Conservation (phyloP, 2,329 filamentous ascomycete genomes). For the Verticillium albo-atrum region DNA sequence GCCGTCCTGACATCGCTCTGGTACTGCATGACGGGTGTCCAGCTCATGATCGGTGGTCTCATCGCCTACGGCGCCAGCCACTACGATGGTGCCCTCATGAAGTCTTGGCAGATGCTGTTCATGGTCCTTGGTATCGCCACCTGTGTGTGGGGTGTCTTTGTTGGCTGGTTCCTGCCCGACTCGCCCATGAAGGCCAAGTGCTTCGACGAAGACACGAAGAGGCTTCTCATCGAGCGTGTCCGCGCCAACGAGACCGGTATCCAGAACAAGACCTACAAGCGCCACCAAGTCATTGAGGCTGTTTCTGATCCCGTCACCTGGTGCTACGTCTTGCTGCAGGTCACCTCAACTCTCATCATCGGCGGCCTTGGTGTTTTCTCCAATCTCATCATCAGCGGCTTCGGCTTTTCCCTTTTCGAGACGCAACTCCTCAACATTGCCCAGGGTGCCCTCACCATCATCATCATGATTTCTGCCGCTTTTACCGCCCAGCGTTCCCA, state of each 20-base stretch:
- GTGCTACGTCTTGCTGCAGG: neutral
- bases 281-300: neutral
- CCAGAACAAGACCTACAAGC: neutral
- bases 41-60: constrained; percentile 32
- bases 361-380: constrained; percentile 16
- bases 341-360: constrained; percentile 16
- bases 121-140: constrained; percentile 34
- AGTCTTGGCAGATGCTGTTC: constrained; percentile 37
- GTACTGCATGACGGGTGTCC: constrained; percentile 30
- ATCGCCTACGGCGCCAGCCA: constrained; percentile 31
- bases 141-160: constrained; percentile 25
- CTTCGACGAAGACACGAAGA: constrained; percentile 34
- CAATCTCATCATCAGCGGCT: constrained; percentile 18
- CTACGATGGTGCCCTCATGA: constrained; percentile 20
- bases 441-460: constrained; percentile 7
- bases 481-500: neutral
- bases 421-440: constrained; percentile 19
- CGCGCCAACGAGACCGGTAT: constrained; percentile 28
- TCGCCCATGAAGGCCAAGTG: constrained; percentile 47
- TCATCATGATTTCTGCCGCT: neutral
- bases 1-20: constrained; percentile 12
- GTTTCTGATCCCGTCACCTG: neutral
- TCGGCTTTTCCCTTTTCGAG: constrained; percentile 18
- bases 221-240: constrained; percentile 29
- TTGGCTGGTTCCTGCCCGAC: constrained; percentile 41